A percentile compares a stretch with the other conserved stretches of the same genome.
Evolutionary conservation across 1,284 basidiomycete genomes (phyloP).

Genomic region (Sporisorium iseilematis-ciliati): DNA sequence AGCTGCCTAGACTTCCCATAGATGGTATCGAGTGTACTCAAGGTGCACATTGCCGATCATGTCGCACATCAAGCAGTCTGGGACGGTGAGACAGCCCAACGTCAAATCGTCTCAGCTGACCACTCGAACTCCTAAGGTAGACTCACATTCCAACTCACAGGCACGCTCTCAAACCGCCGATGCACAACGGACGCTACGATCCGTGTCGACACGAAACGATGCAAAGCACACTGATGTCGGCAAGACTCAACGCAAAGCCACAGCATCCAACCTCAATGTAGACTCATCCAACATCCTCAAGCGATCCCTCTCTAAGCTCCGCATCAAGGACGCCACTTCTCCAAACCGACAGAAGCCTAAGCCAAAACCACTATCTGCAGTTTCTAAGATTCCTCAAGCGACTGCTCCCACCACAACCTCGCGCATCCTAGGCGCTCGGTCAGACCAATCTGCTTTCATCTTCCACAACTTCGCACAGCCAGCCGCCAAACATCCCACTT

Average conservation of each 20-base stretch:
- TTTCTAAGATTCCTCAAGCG: slow-evolving; percentile 35
- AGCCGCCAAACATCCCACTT: background rate
- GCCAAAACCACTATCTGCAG: slow-evolving; percentile 3
- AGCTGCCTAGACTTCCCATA: background rate
- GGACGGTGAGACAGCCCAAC: slow-evolving; percentile 6
- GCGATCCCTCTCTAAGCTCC: slow-evolving; percentile 38
- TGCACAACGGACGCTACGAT: background rate
- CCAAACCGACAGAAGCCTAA: slow-evolving; percentile 16
- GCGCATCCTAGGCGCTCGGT: slow-evolving; percentile 10
- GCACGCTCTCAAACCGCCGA: background rate
- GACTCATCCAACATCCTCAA: slow-evolving; percentile 23
- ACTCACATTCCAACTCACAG: background rate
- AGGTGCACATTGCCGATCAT: slow-evolving; percentile 1
- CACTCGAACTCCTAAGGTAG: background rate
- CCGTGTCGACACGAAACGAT: slow-evolving; percentile 28
- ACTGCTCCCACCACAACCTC: slow-evolving; percentile 13
- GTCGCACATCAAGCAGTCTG: slow-evolving; percentile 43
- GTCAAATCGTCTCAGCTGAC: slow-evolving; percentile 19
- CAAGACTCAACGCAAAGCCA: slow-evolving; percentile 8
- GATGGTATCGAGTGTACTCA: background rate
- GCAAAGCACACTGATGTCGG: slow-evolving; percentile 3
- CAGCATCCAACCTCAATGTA: background rate
- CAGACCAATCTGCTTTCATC: slow-evolving; percentile 21
- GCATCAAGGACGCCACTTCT: slow-evolving; percentile 26
- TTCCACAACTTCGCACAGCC: slow-evolving; percentile 1